A percentile compares a stretch with the other conserved stretches of the same genome.
Evolutionary conservation across 352 stramenopile genomes (phyloP).

Genomic region (Globisporangium radiosum): DNA sequence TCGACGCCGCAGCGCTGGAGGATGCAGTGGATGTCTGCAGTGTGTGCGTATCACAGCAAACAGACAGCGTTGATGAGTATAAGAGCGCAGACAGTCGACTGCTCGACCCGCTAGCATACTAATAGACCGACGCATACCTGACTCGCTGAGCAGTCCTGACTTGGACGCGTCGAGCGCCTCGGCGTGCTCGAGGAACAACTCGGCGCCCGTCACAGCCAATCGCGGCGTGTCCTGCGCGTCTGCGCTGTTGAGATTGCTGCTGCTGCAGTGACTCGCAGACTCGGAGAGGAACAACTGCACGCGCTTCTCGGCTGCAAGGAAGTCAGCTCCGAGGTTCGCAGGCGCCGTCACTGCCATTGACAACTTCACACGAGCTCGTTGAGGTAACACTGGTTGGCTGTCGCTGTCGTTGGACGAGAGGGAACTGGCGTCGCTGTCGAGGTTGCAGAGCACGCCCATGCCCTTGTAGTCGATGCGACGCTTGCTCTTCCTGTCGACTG

Average conservation of each 20-base stretch:
- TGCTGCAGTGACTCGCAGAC: neutral
- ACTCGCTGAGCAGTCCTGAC: constrained; percentile 29
- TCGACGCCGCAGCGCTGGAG: constrained; percentile 24
- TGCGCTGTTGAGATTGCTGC: neutral
- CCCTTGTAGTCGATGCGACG: constrained; percentile 51
- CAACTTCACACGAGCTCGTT: neutral
- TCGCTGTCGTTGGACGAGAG: constrained; percentile 14
- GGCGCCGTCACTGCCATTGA: neutral
- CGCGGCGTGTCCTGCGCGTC: constrained; percentile 23
- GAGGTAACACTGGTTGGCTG: neutral
- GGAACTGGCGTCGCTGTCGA: constrained; percentile 47
- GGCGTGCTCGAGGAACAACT: constrained; percentile 42
- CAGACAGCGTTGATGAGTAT: neutral
- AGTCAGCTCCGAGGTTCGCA: constrained; percentile 20
- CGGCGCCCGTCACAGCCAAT: constrained; percentile 37
- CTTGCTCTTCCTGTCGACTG: constrained; percentile 8
- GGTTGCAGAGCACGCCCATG: constrained; percentile 30
- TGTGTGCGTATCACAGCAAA: neutral
- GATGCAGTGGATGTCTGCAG: constrained; percentile 33
- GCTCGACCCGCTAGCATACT: no score
- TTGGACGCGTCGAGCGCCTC: constrained; percentile 29
- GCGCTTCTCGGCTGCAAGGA: constrained; percentile 32
- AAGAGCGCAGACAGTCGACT: no score
- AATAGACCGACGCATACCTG: constrained; percentile 18
- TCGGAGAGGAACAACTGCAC: constrained; percentile 30